Conservation (phyloP, 2,329 filamentous ascomycete species). For the Ceratocystis huliohia region DNA sequence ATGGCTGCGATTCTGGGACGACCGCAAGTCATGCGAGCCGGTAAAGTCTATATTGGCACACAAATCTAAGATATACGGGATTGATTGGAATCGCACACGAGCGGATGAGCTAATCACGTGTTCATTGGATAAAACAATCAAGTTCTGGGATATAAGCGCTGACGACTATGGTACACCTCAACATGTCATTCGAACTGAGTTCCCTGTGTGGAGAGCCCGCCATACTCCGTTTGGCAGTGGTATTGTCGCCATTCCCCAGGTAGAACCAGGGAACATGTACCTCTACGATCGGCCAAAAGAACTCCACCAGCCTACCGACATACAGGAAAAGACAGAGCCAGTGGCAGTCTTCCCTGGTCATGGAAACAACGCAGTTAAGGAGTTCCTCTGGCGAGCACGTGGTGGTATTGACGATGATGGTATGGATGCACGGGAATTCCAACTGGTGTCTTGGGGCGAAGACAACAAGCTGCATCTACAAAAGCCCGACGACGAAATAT, state of each 20-base stretch:
- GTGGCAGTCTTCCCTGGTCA: slow-evolving; percentile 49
- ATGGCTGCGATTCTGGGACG: slow-evolving; percentile 81
- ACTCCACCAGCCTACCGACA: slow-evolving; percentile 18
- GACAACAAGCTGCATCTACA: slow-evolving; percentile 74
- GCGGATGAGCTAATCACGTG: slow-evolving; percentile 67
- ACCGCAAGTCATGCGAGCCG: slow-evolving; percentile 63
- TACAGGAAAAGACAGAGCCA: slow-evolving; percentile 34
- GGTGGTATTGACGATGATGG: slow-evolving; percentile 53
- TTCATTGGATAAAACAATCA: slow-evolving; percentile 82
- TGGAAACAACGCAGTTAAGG: slow-evolving; percentile 61
- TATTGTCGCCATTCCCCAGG: slow-evolving; percentile 81
- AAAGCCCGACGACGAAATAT: slow-evolving; percentile 50
- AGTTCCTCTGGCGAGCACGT: slow-evolving; percentile 79
- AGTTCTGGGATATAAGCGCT: slow-evolving; percentile 72
- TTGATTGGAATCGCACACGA: slow-evolving; percentile 81
- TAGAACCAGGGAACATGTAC: slow-evolving; percentile 71
- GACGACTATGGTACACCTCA: slow-evolving; percentile 47
- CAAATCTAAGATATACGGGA: slow-evolving; percentile 83
- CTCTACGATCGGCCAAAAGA: slow-evolving; percentile 58
- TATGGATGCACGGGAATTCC: slow-evolving; percentile 78
- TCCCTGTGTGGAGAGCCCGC: slow-evolving; percentile 80
- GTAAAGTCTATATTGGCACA: slow-evolving; percentile 78
- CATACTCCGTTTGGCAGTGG: slow-evolving; percentile 85
- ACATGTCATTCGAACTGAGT: slow-evolving; percentile 66
- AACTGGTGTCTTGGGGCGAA: slow-evolving; percentile 83